Percentiles rank a stretch among this genome's conserved stretches.
Evolutionary conservation across 2,329 filamentous ascomycete genomes (phyloP).

Genomic region (Amesomyces nigricolor): DNA sequence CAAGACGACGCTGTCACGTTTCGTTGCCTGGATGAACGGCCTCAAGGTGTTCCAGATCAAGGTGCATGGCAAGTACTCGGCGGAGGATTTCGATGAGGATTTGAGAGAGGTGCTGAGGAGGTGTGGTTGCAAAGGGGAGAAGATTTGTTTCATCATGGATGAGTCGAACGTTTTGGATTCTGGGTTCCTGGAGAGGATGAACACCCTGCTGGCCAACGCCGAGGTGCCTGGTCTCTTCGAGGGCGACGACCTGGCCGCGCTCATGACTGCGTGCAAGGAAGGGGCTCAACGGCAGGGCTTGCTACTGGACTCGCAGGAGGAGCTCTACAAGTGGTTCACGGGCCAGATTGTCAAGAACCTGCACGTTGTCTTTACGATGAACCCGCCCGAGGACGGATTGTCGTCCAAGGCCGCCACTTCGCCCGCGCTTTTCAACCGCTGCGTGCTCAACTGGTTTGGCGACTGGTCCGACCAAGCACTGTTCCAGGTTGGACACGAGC

Average conservation of each 20-base stretch:
- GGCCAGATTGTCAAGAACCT: conserved; percentile 98
- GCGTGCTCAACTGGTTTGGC: conserved; percentile 98
- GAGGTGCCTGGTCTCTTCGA: conserved; percentile 98
- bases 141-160: conserved; percentile 99
- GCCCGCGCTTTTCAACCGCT: conserved; percentile 98
- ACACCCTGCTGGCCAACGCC: conserved; percentile 96
- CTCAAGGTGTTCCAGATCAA: conserved; percentile 99
- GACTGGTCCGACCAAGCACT: conserved; percentile 99
- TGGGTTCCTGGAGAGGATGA: conserved; percentile 98
- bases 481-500: conserved; percentile 93
- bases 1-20: conserved; percentile 95
- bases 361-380: conserved; percentile 99
- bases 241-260: conserved; percentile 94
- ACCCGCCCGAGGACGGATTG: conserved; percentile 89
- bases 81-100: conserved; percentile 98
- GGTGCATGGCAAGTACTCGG: conserved; percentile 96
- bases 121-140: conserved; percentile 95
- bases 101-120: conserved; percentile 86
- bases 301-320: conserved; percentile 93
- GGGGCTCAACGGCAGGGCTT: conserved; percentile 93
- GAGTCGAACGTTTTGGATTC: conserved; percentile 98
- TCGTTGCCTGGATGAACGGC: conserved; percentile 99
- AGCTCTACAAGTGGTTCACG: conserved; percentile 99
- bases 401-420: conserved; percentile 96
- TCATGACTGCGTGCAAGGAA: conserved; percentile 99